Percentiles rank a stretch among this genome's conserved stretches.
Evolutionary conservation across 2,329 filamentous ascomycete species (phyloP).

Genomic region (Paradendryphiella salina): DNA sequence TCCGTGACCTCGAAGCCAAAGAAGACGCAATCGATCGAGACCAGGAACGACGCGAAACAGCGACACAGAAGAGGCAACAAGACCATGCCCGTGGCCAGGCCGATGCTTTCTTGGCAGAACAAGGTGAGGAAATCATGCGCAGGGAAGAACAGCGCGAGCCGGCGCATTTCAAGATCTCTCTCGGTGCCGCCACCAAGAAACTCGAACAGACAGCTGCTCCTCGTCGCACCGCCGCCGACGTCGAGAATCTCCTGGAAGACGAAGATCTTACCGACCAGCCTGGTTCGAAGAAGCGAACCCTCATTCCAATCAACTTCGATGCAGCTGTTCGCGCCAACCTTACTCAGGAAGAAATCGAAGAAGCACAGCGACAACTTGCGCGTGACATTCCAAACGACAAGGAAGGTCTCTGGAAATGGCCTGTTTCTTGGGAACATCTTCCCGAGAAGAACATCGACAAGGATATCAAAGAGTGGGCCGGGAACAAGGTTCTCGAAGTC

Average conservation of each 20-base stretch:
- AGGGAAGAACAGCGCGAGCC: slow-evolving; percentile 58
- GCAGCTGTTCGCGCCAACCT: slow-evolving; percentile 51
- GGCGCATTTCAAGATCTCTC: slow-evolving; percentile 82
- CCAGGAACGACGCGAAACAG: slow-evolving; percentile 74
- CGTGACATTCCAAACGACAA: slow-evolving; percentile 88
- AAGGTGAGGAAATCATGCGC: slow-evolving; percentile 70
- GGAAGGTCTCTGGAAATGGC: slow-evolving; percentile 87
- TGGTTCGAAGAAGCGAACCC: slow-evolving; percentile 68
- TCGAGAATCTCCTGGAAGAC: slow-evolving; percentile 92
- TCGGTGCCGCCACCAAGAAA: slow-evolving; percentile 82
- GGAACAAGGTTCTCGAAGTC: slow-evolving; percentile 97
- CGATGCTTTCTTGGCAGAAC: slow-evolving; percentile 84
- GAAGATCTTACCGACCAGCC: slow-evolving; percentile 74
- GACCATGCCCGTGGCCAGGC: slow-evolving; percentile 83
- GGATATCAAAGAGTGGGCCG: slow-evolving; percentile 90
- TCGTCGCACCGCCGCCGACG: slow-evolving; percentile 84
- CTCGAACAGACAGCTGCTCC: slow-evolving; percentile 59
- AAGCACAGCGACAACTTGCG: slow-evolving; percentile 79
- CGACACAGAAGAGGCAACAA: slow-evolving; percentile 69
- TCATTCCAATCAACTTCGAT: slow-evolving; percentile 57
- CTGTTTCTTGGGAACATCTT: slow-evolving; percentile 89
- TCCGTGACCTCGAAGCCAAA: slow-evolving; percentile 72
- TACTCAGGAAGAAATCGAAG: slow-evolving; percentile 86
- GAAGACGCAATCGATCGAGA: slow-evolving; percentile 82
- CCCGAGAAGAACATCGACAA: slow-evolving; percentile 79